Base-by-base conservation (phyloP, 306 rosid species). In the Medicago arabica region DNA sequence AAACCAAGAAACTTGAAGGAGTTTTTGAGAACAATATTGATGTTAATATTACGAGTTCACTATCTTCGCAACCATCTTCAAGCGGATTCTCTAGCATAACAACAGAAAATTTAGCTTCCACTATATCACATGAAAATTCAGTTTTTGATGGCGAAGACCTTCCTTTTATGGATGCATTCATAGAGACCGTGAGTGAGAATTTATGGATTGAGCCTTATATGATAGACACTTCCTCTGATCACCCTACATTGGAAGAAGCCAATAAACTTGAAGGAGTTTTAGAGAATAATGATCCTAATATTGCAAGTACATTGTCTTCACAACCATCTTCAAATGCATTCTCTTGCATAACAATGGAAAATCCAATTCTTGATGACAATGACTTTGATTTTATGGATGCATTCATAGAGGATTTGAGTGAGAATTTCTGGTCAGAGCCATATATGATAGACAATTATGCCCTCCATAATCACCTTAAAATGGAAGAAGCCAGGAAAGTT, bases 171-270 rank as follows among this genome's bases (percentile, higher is more conserved):
- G 54, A 71, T 55, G 59, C 31, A n/a, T 71, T 50, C 4, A 5
- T 41, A 9, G 82, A 71, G 12, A 62, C 28, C 10, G 4, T 28
- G 61, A 21, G 18, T 73, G 21, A 13, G 2, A 14, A 44, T 73
- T 64, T 80, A 16, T 80, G 83, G 83, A 66, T 75, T 14, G 64
- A 80, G 5, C 74, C 83, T 9, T 66, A 40, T 13, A 15, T 80
- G 59, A 39, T 16, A 28, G 83, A 80, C 4, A 54, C 9, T 16
- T 53, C 67, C 10, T 76, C 67, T 17, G 67, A 31, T 0, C 36
- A 31, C 36, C 36, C 36, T 31, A 31, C 36, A 31, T 31, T 31
- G 36, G 36, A 31, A 31, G 36, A 31, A 31, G 36, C 36, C 5
- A 31, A 31, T 31, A 31, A 31, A 31, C 0, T 31, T 31, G 36